Evolutionary conservation across 768 basidiomycete species (phyloP), one percentile per base, ranked within the genome.

Genomic region (Suillus discolor): DNA sequence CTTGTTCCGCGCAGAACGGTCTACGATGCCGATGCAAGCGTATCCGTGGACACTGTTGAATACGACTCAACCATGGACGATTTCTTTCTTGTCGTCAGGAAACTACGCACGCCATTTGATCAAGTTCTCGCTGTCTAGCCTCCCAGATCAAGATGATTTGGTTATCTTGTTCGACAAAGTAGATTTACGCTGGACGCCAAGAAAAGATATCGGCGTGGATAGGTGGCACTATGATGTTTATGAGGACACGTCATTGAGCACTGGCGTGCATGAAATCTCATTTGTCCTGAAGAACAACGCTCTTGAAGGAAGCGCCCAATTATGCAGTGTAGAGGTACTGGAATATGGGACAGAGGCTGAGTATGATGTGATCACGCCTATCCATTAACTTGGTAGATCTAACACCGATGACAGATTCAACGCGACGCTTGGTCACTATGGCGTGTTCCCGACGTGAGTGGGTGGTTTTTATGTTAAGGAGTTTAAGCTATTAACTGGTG

Each of bases 21-120:
- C 89, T 0, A 82, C 85, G 3, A 93, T 93, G 89, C 87, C 89
- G 0, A 76, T 92, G 74, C 92, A 93, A 68, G 81, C 76, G 15
- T 93, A 94, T 71, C 84, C 91, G 0, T 93, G 92, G 92, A 85
- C 87, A 8, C 73, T 92, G 63, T 84, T 93, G 36, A 89, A 91
- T 68, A 81, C 80, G 0, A 82, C 83, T 31, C 73, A 77, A 12
- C 80, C 90, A 7, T 92, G 89, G 87, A 78, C 84, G n/a, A 74
- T 81, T 41, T 78, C 75, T 31, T 93, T 93, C 72, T 74, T 71
- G 15, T 90, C 91, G 4, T 87, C 90, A 4, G 91, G 91, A 4
- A 71, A 72, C 16, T 93, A 89, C 68, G 73, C 83, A 6, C 80
- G 87, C 25, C 82, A 90, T 71, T 77, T 89, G 25, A 75, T 93